Conservation (phyloP, 2,329 filamentous ascomycete species). For the Epichloe elymi region DNA sequence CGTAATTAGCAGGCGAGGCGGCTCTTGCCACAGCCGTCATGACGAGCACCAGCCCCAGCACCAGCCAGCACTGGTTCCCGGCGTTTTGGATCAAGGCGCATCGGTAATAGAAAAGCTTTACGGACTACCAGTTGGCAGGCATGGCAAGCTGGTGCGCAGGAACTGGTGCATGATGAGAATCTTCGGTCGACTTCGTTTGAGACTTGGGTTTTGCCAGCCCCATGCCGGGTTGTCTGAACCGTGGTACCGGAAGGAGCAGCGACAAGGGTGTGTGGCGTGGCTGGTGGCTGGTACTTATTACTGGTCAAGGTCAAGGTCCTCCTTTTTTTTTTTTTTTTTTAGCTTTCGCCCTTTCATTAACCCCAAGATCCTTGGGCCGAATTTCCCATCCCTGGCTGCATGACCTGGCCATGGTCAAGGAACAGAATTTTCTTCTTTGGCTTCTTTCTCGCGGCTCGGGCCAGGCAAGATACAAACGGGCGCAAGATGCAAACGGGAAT, state of each 20-base stretch:
- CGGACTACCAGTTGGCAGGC: no score
- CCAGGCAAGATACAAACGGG: not conserved
- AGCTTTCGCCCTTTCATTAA: not conserved
- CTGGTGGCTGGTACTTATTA: constrained; percentile 1
- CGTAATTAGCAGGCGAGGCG: not conserved
- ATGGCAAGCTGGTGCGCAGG: no score
- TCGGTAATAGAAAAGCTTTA: no score
- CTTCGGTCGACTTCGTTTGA: not conserved
- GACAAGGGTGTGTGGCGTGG: constrained; percentile 1
- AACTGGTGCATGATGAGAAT: not conserved
- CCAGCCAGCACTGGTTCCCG: not conserved
- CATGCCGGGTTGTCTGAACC: constrained; percentile 2
- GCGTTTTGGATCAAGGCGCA: not conserved
- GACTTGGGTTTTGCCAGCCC: not conserved
- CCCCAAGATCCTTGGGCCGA: constrained; percentile 6
- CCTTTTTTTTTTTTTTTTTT: not conserved
- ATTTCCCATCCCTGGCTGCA: constrained; percentile 4
- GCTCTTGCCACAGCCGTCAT: not conserved
- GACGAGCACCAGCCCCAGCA: not conserved
- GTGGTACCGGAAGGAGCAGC: constrained; percentile 3
- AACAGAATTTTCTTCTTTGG: constrained; percentile 2
- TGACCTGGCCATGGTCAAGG: constrained; percentile 1
- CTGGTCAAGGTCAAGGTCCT: not conserved
- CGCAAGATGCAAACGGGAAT: not conserved
- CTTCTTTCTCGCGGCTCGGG: constrained; percentile 3